A percentile compares a stretch with the other conserved stretches of the same genome.
phyloP scores from a whole-genome alignment of 2,329 filamentous ascomycete species.

The Orbilia brochopaga region DNA sequence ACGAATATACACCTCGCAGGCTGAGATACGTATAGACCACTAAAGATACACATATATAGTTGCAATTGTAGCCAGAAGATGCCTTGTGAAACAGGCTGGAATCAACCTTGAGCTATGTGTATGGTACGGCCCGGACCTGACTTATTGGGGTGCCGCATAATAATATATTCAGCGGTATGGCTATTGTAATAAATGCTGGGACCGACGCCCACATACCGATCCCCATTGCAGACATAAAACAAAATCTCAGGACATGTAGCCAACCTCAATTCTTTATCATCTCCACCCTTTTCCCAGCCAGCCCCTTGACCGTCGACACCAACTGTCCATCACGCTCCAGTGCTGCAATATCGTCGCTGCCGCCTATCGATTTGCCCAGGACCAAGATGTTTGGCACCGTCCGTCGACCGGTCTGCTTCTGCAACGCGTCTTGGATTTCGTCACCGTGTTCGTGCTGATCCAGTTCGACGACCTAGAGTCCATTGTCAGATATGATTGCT shows the following conservation, averaged over 20 bases:
- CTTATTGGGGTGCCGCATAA: no score
- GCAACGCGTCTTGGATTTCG: constrained; percentile 74
- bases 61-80: no score
- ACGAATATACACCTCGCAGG: no score
- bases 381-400: constrained; percentile 94
- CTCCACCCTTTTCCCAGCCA: constrained; percentile 71
- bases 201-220: no score
- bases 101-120: no score
- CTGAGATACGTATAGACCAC: no score
- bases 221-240: not conserved
- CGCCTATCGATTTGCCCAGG: constrained; percentile 85
- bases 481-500: not conserved
- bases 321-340: constrained; percentile 72
- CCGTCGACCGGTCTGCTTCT: constrained; percentile 74
- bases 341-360: constrained; percentile 80
- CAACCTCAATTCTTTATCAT: constrained; percentile 17
- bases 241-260: not conserved
- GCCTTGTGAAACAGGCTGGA: no score
- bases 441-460: constrained; percentile 78
- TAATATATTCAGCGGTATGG: no score
- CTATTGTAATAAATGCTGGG: no score
- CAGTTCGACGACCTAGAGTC: constrained; percentile 77
- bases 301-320: constrained; percentile 71
- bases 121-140: no score
- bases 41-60: no score